phyloP scores from a whole-genome alignment of 2,329 filamentous ascomycete genomes.

The Aspergillus sp. region DNA sequence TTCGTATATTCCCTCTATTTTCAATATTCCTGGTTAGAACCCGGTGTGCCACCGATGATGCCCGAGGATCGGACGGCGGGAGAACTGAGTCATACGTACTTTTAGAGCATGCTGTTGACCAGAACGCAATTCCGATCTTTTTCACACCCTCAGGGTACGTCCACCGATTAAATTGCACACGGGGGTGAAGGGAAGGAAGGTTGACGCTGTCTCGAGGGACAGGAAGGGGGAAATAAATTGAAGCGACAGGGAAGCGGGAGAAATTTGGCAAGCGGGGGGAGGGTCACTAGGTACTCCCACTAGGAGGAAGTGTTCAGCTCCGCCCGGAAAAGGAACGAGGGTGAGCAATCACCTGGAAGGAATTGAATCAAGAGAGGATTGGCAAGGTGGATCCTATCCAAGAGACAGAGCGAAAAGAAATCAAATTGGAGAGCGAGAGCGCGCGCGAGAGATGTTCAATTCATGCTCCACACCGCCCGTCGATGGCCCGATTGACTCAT shows the following conservation, averaged over 20 bases:
- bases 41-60: not conserved
- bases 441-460: not conserved
- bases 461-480: not conserved
- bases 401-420: not conserved
- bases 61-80: not conserved
- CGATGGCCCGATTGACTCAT: conserved; percentile 14
- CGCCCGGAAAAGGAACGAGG: not conserved
- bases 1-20: not conserved
- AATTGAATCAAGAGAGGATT: not conserved
- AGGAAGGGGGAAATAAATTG: not conserved
- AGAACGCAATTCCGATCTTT: not conserved
- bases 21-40: not conserved
- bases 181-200: conserved; percentile 2
- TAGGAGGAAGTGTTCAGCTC: not conserved
- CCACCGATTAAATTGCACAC: not conserved
- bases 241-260: not conserved
- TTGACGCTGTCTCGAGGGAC: not conserved
- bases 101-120: not conserved
- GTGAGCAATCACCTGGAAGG: not conserved
- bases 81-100: not conserved
- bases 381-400: not conserved
- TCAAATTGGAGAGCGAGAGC: not conserved
- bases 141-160: not conserved
- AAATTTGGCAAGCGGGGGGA: conserved; percentile 4
- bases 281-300: not conserved